Percentiles rank a stretch among this genome's conserved stretches.
Conservation (phyloP, 108 stramenopile genomes). For the Mediolabrus comicus region DNA sequence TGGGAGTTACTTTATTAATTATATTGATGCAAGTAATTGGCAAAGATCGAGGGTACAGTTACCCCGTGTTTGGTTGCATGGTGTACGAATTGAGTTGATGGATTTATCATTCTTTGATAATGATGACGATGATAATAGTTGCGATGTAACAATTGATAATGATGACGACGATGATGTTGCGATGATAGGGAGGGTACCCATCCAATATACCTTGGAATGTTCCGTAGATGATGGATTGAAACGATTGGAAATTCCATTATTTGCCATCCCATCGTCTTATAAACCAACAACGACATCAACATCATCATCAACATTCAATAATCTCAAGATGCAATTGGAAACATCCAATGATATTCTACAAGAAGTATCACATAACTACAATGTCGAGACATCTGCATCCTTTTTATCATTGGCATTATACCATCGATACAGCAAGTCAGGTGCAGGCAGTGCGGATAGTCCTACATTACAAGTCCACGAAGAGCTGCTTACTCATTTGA, state of each 20-base stretch:
- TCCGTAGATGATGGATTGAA: constrained; percentile 33
- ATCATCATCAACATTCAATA: neutral
- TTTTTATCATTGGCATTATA: constrained; percentile 32
- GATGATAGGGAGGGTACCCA: constrained; percentile 18
- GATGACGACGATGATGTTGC: neutral
- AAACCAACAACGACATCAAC: neutral
- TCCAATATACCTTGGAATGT: constrained; percentile 37
- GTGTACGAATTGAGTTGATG: constrained; percentile 27
- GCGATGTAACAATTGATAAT: neutral
- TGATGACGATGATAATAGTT: neutral
- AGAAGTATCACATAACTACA: constrained; percentile 35
- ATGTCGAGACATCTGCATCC: constrained; percentile 30
- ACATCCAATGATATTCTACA: constrained; percentile 31
- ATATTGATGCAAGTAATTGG: constrained; percentile 20
- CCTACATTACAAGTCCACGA: constrained; percentile 21
- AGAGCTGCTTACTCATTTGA: constrained; percentile 8
- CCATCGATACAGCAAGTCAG: constrained; percentile 22
- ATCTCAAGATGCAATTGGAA: constrained; percentile 2
- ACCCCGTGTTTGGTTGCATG: constrained; percentile 34
- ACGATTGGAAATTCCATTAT: constrained; percentile 36
- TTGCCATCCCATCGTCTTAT: constrained; percentile 18
- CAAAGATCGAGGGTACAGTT: constrained; percentile 28
- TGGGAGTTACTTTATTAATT: neutral
- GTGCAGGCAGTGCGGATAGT: neutral
- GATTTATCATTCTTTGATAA: neutral